Evolutionary conservation across 176 grass and related monocot genomes (phyloP).

Genomic region (Avena sativa): DNA sequence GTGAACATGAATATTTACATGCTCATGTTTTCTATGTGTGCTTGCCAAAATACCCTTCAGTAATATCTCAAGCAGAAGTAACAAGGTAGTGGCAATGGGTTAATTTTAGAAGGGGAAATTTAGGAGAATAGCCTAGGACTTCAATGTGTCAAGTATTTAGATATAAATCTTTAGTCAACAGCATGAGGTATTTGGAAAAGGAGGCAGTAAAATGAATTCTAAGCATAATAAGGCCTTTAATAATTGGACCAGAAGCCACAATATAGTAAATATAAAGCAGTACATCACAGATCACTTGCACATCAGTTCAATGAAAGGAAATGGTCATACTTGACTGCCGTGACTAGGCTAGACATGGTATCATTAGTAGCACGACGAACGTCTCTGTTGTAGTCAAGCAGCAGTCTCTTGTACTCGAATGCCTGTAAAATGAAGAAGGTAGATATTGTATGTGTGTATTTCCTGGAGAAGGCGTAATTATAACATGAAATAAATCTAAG

Average conservation of each 20-base stretch:
- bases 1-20: neutral
- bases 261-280: neutral
- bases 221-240: slow-evolving; percentile 14
- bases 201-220: slow-evolving; percentile 17
- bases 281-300: slow-evolving; percentile 16
- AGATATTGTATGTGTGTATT: slow-evolving; percentile 15
- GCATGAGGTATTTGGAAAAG: neutral
- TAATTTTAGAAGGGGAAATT: neutral
- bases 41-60: neutral
- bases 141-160: neutral
- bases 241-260: slow-evolving; percentile 26
- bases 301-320: slow-evolving; percentile 33
- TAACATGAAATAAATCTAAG: neutral
- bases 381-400: slow-evolving; percentile 95
- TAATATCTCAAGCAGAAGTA: slow-evolving; percentile 30
- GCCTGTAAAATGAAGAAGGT: slow-evolving; percentile 53
- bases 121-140: neutral
- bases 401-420: slow-evolving; percentile 91
- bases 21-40: neutral
- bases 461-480: neutral
- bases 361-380: slow-evolving; percentile 89
- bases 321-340: slow-evolving; percentile 66
- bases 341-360: slow-evolving; percentile 81
- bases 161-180: neutral
- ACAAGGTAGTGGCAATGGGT: neutral